Percentiles rank a stretch among this genome's conserved stretches.
phyloP scores from a whole-genome alignment of 1,284 basidiomycete species.

The Malassezia yamatoensis region DNA sequence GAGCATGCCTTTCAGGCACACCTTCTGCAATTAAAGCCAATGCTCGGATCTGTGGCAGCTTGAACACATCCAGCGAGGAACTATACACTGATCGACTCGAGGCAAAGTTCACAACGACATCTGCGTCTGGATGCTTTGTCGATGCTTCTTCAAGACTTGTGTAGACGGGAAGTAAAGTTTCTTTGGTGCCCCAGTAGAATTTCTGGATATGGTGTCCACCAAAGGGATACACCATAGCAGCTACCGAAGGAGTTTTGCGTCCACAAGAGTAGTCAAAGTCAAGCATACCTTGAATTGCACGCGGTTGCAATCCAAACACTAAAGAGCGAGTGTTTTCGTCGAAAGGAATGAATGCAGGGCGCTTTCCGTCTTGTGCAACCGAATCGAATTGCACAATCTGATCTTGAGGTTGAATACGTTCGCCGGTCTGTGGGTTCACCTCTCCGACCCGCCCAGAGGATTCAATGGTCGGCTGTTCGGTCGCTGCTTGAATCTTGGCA shows the following conservation, averaged over 20 bases:
- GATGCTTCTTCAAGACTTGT: conserved; percentile 83
- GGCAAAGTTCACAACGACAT: conserved; percentile 97
- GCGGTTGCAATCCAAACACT: conserved; percentile 95
- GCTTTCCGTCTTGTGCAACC: conserved; percentile 20
- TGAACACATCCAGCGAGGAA: conserved; percentile 80
- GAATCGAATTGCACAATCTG: conserved; percentile 75
- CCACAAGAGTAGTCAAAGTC: conserved; percentile 99
- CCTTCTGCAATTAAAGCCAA: conserved; percentile 96
- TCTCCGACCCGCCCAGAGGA: conserved; percentile 55
- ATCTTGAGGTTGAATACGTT: conserved; percentile 69
- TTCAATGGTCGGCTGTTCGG: conserved; percentile 21
- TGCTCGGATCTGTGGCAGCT: conserved; percentile 61
- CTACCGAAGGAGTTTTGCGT: conserved; percentile 80
- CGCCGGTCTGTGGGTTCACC: conserved; percentile 61
- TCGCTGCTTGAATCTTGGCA: conserved; percentile 21
- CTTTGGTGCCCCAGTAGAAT: conserved; percentile 98
- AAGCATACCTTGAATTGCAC: conserved; percentile 99
- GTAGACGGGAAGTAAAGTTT: conserved; percentile 95
- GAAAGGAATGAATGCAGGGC: conserved; percentile 50
- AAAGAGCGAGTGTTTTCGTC: conserved; percentile 85
- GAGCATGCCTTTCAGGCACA: conserved; percentile 92
- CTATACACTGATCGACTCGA: conserved; percentile 87
- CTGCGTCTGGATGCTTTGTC: conserved; percentile 89
- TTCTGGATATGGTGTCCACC: conserved; percentile 99
- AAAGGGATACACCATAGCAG: conserved; percentile 99